Evolutionary conservation across 331 rosid genomes (phyloP).

Genomic region (Phaseolus coccineus): DNA sequence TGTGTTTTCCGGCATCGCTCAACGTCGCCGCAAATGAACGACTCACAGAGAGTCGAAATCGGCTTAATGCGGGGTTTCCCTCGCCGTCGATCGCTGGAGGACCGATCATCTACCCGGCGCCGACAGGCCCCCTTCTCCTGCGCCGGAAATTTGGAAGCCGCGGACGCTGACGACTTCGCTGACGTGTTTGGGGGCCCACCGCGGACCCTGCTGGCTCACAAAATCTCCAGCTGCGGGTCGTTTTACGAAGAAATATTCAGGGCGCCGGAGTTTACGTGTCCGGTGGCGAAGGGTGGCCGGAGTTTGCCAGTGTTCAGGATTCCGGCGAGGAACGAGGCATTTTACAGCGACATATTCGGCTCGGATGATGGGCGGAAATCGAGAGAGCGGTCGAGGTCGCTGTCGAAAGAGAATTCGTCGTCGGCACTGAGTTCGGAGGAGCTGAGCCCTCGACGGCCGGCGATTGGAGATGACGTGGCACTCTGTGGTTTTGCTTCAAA

Average conservation of each 20-base stretch:
- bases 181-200: constrained; percentile 97
- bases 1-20: constrained; percentile 34
- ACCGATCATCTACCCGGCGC: constrained; percentile 37
- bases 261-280: constrained; percentile 47
- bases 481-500: constrained; percentile 71
- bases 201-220: constrained; percentile 64
- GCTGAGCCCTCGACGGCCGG: constrained; percentile 75
- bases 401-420: constrained; percentile 71
- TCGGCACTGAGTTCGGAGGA: constrained; percentile 93
- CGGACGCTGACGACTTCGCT: constrained; percentile 65
- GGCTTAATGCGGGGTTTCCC: constrained; percentile 57
- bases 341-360: constrained; percentile 68
- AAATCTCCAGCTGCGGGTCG: constrained; percentile 46
- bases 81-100: constrained; percentile 64
- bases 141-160: constrained; percentile 32
- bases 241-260: constrained; percentile 71
- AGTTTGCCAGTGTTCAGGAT: constrained; percentile 73
- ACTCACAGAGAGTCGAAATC: constrained; percentile 71
- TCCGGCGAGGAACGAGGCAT: constrained; percentile 62
- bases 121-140: constrained; percentile 46
- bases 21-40: constrained; percentile 62
- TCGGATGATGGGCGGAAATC: constrained; percentile 77
- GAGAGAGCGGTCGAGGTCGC: constrained; percentile 74
- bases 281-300: constrained; percentile 50
- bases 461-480: constrained; percentile 71